These are phyloP conservation scores for Globisporangium spinosum DNA, from an alignment of 352 stramenopile species.

Conservation along the genomic window DNA sequence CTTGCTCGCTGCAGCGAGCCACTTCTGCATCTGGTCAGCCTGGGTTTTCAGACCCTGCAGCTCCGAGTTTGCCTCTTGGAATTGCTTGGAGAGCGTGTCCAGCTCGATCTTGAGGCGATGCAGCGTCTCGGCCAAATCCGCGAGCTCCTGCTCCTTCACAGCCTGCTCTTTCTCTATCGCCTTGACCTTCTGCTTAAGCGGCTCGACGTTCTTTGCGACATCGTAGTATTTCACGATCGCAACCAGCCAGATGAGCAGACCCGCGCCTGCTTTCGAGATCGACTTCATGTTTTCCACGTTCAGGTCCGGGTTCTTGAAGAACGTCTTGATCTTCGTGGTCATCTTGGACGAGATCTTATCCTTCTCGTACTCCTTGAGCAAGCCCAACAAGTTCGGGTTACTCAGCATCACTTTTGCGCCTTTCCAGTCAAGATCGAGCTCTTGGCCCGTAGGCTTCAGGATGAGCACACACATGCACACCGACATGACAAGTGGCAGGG, in stretches of 20 bases:
- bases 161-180: constrained; percentile 92
- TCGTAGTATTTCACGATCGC: constrained; percentile 96
- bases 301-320: constrained; percentile 91
- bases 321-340: constrained; percentile 93
- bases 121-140: constrained; percentile 84
- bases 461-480: constrained; percentile 92
- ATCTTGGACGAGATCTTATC: constrained; percentile 95
- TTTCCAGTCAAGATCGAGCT: constrained; percentile 92
- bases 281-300: constrained; percentile 95
- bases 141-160: constrained; percentile 87
- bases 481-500: constrained; percentile 90
- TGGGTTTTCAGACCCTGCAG: constrained; percentile 90
- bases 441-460: constrained; percentile 90
- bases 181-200: constrained; percentile 89
- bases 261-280: constrained; percentile 89
- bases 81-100: constrained; percentile 89
- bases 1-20: constrained; percentile 89
- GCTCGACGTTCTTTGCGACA: constrained; percentile 93
- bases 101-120: constrained; percentile 83
- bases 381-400: constrained; percentile 88
- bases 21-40: constrained; percentile 94
- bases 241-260: constrained; percentile 91
- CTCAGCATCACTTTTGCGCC: constrained; percentile 94
- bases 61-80: constrained; percentile 90
- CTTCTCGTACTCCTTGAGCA: constrained; percentile 95